These are phyloP conservation scores for Hanseniaspora hatyaiensis DNA, from an alignment of 805 yeast species.

Conservation along the genomic window DNA sequence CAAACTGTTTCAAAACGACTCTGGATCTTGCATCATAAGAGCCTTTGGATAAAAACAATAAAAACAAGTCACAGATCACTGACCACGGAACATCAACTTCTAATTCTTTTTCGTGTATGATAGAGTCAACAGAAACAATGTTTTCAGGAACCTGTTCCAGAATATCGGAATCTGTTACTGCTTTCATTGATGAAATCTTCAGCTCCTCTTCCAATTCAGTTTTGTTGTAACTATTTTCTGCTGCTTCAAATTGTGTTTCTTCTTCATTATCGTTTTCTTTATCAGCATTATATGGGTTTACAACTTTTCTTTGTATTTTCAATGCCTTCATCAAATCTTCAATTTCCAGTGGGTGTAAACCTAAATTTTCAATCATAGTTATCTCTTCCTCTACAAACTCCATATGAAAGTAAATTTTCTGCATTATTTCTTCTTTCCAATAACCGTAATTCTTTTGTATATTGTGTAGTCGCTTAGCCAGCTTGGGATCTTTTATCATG, in stretches of 20 bases:
- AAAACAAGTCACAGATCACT: slow-evolving; percentile 76
- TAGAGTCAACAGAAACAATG: slow-evolving; percentile 28
- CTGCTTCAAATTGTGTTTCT: too few species aligned
- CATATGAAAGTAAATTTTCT: slow-evolving; percentile 66
- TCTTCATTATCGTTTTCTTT: slow-evolving; percentile 17
- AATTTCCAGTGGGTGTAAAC: slow-evolving; percentile 71
- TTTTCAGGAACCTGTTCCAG: slow-evolving; percentile 15
- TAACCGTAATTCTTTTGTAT: slow-evolving; percentile 70
- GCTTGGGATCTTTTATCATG: slow-evolving; percentile 34
- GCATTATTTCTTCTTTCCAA: slow-evolving; percentile 70
- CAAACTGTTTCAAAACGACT: slow-evolving; percentile 60
- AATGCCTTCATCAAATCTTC: slow-evolving; percentile 58
- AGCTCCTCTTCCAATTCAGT: slow-evolving; percentile 15
- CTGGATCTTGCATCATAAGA: slow-evolving; percentile 84
- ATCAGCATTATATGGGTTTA: slow-evolving; percentile 36
- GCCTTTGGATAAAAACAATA: slow-evolving; percentile 69
- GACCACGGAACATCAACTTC: slow-evolving; percentile 87
- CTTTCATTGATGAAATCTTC: slow-evolving; percentile 4
- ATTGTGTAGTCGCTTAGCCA: slow-evolving; percentile 48
- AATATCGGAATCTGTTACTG: background rate
- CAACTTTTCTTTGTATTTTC: slow-evolving; percentile 38
- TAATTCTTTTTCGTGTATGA: slow-evolving; percentile 31
- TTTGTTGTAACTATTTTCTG: slow-evolving; percentile 6
- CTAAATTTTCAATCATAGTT: slow-evolving; percentile 73
- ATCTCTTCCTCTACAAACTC: slow-evolving; percentile 68